Base-by-base conservation (phyloP, 2,329 filamentous ascomycete genomes). In the Dactylella cylindrospora region DNA sequence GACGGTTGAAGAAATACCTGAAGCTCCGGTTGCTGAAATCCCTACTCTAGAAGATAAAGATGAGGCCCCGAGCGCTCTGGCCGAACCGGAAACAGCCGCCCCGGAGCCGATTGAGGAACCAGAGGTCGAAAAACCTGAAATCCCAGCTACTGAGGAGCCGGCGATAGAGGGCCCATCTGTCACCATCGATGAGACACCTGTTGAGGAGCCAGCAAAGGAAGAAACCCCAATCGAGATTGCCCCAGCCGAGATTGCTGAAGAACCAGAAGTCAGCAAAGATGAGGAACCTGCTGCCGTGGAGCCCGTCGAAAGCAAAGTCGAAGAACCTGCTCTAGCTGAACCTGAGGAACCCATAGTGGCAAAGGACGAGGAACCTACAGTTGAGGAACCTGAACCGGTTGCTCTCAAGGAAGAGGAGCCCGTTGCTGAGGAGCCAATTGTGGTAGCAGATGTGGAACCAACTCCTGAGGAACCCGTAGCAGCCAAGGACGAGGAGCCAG, bases 61-160 rank as follows among this genome's bases (percentile, higher is more conserved):
- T n/a, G 46, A 50, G 13, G 46, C 22, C 8, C 33, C 46, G 32
- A 28, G 15, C 23, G 35, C 13, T 20, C 38, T n/a, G 5, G 6
- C 25, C 8, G 46, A 50, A 31, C n/a, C n/a, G n/a, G n/a, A n/a
- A n/a, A n/a, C n/a, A n/a, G n/a, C n/a, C n/a, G n/a, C n/a, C n/a
- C n/a, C n/a, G n/a, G n/a, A n/a, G n/a, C n/a, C n/a, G n/a, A n/a
- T n/a, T n/a, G 46, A 40, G 25, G 9, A 38, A 15, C 7, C 15
- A 13, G 36, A 23, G n/a, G 36, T 51, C 26, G 47, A 51, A 15
- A 35, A 54, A 33, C 32, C 40, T 19, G 50, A 53, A 32, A 29
- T 5, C 2, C 35, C 47, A 29, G 35, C 23, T 29, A 23, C 47
- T 17, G 53, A 51, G 19, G 44, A 51, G 20, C 46, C 46, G 41